These are phyloP conservation scores for Candida wancherniae DNA, from an alignment of 805 yeast genomes.

Conservation along the genomic window DNA sequence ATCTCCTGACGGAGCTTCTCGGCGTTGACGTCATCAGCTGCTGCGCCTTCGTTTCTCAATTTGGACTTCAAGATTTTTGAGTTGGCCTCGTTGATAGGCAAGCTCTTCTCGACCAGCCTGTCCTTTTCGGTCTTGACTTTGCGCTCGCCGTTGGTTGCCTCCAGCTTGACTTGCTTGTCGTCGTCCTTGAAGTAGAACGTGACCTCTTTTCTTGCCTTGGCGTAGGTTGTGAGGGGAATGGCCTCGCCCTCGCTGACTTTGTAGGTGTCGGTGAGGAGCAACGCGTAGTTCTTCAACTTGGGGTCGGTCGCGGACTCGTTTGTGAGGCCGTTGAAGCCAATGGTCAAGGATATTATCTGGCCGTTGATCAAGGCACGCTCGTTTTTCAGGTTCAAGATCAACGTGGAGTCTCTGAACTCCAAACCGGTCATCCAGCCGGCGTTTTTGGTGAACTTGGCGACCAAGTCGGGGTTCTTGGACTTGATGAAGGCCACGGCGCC, in stretches of 20 bases:
- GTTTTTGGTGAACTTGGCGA: conserved; percentile 62
- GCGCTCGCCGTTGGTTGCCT: conserved; percentile 15
- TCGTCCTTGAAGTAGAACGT: conserved; percentile 80
- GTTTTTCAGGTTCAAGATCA: conserved; percentile 68
- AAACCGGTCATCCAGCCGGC: conserved; percentile 87
- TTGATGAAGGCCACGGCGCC: conserved; percentile 58
- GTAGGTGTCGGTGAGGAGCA: conserved; percentile 77
- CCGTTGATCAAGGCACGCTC: conserved; percentile 65
- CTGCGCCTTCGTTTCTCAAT: conserved; percentile 68
- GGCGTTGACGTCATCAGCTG: conserved; percentile 60
- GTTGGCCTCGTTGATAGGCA: conserved; percentile 30
- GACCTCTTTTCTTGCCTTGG: conserved; percentile 67
- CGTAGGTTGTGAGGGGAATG: conserved; percentile 64
- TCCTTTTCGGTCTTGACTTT: conserved; percentile 39
- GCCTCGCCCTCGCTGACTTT: conserved; percentile 62
- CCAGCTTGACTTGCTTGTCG: conserved; percentile 40
- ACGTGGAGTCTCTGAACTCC: conserved; percentile 78
- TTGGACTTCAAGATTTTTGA: conserved; percentile 75
- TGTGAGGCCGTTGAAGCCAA: conserved; percentile 68
- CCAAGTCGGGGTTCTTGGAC: conserved; percentile 59
- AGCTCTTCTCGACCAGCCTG: conserved; percentile 25
- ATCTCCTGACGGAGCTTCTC: conserved; percentile 78
- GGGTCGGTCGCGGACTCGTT: conserved; percentile 43
- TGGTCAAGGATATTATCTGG: conserved; percentile 65
- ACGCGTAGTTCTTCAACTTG: conserved; percentile 57